Conservation (phyloP, 345 rosid species). For the Lumnitzera racemosa region DNA sequence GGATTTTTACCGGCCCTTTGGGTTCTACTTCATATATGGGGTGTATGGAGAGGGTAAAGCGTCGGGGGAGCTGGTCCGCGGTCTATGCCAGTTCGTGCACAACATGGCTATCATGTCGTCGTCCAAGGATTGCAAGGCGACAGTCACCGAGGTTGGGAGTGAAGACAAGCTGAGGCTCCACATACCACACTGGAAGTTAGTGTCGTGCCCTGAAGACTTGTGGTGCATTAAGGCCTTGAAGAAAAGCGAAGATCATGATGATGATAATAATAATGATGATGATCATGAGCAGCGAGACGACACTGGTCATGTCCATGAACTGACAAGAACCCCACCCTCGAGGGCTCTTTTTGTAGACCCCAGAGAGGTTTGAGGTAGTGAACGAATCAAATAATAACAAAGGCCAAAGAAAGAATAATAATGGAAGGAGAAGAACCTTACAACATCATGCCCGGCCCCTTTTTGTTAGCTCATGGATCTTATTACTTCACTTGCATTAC, state of each 20-base stretch:
- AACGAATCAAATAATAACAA: slow-evolving; percentile 2
- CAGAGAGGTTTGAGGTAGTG: slow-evolving; percentile 48
- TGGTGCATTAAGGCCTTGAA: slow-evolving; percentile 78
- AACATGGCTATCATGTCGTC: slow-evolving; percentile 45
- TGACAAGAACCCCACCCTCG: slow-evolving; percentile 23
- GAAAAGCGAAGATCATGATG: slow-evolving; percentile 17
- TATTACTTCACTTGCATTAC: too few species aligned
- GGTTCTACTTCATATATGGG: slow-evolving; percentile 76
- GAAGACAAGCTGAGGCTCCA: slow-evolving; percentile 25
- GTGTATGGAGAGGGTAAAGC: slow-evolving; percentile 48
- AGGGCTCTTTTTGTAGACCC: slow-evolving; percentile 75
- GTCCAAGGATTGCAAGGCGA: slow-evolving; percentile 40
- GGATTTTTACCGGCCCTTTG: slow-evolving; percentile 54
- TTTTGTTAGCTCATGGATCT: too few species aligned
- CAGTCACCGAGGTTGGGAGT: slow-evolving; percentile 59
- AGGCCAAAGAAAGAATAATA: not conserved
- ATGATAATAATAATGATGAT: not conserved
- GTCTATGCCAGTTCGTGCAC: slow-evolving; percentile 49
- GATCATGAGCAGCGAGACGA: slow-evolving; percentile 2
- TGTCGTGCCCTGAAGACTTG: slow-evolving; percentile 71
- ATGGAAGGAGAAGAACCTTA: not conserved
- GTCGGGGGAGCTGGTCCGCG: slow-evolving; percentile 44
- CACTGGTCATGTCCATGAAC: slow-evolving; percentile 7
- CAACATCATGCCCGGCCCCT: not conserved
- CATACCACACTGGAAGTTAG: slow-evolving; percentile 67